phyloP scores from a whole-genome alignment of 805 yeast species.

The Nakazawaea laoshanensis region DNA sequence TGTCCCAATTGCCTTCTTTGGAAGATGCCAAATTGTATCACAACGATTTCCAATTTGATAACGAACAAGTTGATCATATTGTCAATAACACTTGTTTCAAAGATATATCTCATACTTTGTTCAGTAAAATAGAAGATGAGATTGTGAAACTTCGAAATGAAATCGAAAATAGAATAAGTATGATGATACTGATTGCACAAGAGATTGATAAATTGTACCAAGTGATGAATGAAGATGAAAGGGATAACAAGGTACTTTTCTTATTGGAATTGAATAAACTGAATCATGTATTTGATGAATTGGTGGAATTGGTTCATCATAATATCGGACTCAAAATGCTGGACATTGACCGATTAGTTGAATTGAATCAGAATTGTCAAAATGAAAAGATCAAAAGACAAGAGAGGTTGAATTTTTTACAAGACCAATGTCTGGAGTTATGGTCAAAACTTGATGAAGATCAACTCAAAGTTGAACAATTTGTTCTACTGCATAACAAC shows the following conservation, averaged over 20 bases:
- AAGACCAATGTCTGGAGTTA: conserved; percentile 25
- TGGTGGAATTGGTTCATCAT: conserved; percentile 13
- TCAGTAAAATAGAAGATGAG: conserved; percentile 20
- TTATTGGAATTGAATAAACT: conserved; percentile 6
- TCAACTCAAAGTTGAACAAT: conserved; percentile 23
- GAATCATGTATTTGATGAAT: conserved; percentile 6
- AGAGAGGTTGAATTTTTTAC: conserved; percentile 23
- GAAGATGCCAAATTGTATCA: conserved; percentile 12
- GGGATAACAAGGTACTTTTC: conserved; percentile 12
- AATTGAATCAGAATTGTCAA: conserved; percentile 15
- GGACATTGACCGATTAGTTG: conserved; percentile 12
- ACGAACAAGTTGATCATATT: conserved; percentile 16
- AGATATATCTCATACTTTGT: conserved; percentile 17
- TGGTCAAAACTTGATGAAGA: conserved; percentile 37
- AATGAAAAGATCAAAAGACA: conserved; percentile 28
- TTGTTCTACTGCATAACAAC: conserved; percentile 33
- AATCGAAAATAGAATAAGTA: conserved; percentile 14
- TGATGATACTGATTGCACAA: conserved; percentile 14
- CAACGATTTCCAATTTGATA: conserved; percentile 10
- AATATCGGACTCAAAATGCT: conserved; percentile 17
- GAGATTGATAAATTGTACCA: conserved; percentile 4
- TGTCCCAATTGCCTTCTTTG: conserved; percentile 17
- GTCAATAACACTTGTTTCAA: conserved; percentile 20
- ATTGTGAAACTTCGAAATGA: conserved; percentile 17
- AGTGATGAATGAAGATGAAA: conserved; percentile 4